A percentile compares a stretch with the other conserved stretches of the same genome.
phyloP scores from a whole-genome alignment of 208 protist species.

The Leishmania martiniquensis region DNA sequence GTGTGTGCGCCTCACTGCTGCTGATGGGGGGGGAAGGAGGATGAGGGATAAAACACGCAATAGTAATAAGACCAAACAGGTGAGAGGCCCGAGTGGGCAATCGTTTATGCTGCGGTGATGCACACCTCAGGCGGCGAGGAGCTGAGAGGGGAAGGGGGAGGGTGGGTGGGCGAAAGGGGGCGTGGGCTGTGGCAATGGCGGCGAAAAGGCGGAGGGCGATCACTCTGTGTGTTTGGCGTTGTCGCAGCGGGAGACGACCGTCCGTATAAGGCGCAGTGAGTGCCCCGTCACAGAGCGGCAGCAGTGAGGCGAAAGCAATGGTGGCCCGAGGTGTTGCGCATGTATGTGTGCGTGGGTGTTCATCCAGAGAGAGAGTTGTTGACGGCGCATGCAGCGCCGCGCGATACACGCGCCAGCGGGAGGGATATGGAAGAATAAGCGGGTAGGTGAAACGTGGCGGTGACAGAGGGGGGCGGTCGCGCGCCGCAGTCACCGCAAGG shows the following conservation, averaged over 20 bases:
- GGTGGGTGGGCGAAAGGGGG: background rate
- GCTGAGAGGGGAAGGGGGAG: background rate
- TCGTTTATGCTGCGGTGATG: background rate
- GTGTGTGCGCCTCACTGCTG: background rate
- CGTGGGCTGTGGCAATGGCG: background rate
- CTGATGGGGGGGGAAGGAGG: background rate
- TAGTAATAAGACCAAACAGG: background rate
- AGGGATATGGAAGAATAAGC: background rate
- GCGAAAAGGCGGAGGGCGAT: background rate
- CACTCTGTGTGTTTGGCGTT: background rate
- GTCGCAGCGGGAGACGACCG: background rate
- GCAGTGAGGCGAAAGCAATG: too few relatives aligned
- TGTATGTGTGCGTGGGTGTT: too few relatives aligned
- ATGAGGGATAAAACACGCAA: background rate
- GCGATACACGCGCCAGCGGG: too few relatives aligned
- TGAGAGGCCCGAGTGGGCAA: background rate
- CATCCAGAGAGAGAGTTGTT: background rate
- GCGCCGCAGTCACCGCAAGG: background rate
- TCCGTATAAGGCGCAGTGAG: background rate
- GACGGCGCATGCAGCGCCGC: too few relatives aligned
- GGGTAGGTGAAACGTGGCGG: too few relatives aligned
- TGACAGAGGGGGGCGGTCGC: background rate
- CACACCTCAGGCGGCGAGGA: background rate
- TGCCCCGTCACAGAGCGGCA: background rate
- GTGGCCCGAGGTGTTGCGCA: too few relatives aligned